These are phyloP conservation scores for Gynostemma pentaphyllum DNA, from an alignment of 306 rosid species.

Conservation along the genomic window DNA sequence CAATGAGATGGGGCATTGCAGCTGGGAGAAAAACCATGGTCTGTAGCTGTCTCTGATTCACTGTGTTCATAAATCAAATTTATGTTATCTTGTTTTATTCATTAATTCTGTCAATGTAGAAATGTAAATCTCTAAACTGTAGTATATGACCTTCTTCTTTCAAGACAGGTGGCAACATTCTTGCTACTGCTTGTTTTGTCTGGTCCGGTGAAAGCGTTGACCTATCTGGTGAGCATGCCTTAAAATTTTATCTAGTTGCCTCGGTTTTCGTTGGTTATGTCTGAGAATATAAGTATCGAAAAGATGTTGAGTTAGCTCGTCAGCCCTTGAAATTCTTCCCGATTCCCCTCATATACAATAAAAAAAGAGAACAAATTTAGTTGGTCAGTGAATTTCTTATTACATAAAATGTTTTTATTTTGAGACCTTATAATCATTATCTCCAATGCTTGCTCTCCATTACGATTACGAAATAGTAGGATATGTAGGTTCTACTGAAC, in stretches of 20 bases:
- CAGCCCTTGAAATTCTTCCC: neutral
- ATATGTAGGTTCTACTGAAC: neutral
- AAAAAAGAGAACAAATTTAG: neutral
- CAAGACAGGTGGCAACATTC: constrained; percentile 69
- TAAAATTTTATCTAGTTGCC: constrained; percentile 1
- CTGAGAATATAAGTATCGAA: neutral
- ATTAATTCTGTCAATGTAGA: neutral
- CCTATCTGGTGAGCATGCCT: constrained; percentile 61
- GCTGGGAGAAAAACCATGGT: constrained; percentile 99
- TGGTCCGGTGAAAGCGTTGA: constrained; percentile 87
- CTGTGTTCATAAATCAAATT: constrained; percentile 2
- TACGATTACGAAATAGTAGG: neutral
- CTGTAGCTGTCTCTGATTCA: constrained; percentile 16
- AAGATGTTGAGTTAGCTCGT: neutral
- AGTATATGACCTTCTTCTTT: constrained; percentile 7
- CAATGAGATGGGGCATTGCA: constrained; percentile 94
- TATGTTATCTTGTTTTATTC: neutral
- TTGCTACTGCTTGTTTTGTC: constrained; percentile 78
- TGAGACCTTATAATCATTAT: neutral
- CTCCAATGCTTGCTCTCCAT: neutral
- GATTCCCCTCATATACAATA: neutral
- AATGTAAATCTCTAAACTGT: neutral
- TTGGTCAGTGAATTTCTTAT: neutral
- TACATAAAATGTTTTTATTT: neutral
- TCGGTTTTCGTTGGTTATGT: neutral